Conservation (phyloP, 208 protist species). For the Crithidia mellificae region DNA sequence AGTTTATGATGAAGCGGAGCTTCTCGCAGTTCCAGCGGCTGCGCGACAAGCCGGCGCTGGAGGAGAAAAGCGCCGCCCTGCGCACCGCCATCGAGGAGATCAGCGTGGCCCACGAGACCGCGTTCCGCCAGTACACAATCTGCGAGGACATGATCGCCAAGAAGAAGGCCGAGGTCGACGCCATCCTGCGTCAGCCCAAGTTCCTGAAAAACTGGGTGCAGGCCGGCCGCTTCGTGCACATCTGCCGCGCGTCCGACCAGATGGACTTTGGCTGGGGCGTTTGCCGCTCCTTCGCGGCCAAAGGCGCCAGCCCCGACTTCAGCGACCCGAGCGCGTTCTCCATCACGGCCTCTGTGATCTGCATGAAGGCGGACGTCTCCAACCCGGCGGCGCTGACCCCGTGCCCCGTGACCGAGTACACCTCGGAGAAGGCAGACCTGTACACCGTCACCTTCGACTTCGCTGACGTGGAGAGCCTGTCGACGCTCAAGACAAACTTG, state of each 20-base stretch:
- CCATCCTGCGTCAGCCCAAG: constrained; percentile 85
- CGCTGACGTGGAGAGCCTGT: constrained; percentile 66
- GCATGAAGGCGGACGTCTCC: constrained; percentile 60
- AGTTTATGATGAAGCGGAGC: constrained; percentile 97
- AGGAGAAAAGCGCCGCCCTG: constrained; percentile 68
- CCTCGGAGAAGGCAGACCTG: constrained; percentile 79
- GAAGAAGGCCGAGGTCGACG: constrained; percentile 59
- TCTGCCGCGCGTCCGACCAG: constrained; percentile 68
- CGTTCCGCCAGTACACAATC: constrained; percentile 86
- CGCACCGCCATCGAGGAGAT: constrained; percentile 64
- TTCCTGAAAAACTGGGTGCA: constrained; percentile 95
- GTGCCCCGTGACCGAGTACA: constrained; percentile 83
- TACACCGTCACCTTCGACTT: constrained; percentile 88
- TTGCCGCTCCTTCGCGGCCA: constrained; percentile 73
- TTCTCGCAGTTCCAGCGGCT: constrained; percentile 98
- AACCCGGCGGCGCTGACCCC: constrained; percentile 51
- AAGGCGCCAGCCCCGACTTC: constrained; percentile 44
- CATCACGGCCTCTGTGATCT: constrained; percentile 83
- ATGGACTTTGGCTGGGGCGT: constrained; percentile 88
- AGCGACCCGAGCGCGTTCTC: constrained; percentile 72
- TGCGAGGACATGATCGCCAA: constrained; percentile 78
- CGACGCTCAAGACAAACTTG: constrained; percentile 80
- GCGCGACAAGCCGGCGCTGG: constrained; percentile 77
- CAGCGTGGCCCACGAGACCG: constrained; percentile 68
- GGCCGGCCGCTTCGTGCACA: constrained; percentile 93